Evolutionary conservation across 2,329 filamentous ascomycete species (phyloP).

Genomic region (Clonostachys sp.): DNA sequence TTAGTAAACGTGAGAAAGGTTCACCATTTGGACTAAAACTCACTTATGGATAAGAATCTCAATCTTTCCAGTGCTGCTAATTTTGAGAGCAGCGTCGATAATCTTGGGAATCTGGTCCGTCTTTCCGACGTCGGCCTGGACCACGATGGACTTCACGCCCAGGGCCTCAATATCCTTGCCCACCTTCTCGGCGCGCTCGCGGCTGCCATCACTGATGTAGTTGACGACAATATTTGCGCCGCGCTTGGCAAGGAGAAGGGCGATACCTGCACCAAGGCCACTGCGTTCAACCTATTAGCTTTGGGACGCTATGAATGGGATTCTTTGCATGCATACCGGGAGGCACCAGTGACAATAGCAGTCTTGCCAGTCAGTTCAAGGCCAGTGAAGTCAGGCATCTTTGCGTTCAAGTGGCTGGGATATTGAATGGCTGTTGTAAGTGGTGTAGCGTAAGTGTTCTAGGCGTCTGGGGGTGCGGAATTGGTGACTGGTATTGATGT

Average conservation of each 20-base stretch:
- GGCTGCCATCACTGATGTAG: constrained; percentile 7
- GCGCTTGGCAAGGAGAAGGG: constrained; percentile 6
- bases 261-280: constrained; percentile 11
- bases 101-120: constrained; percentile 9
- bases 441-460: too few relatives aligned
- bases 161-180: constrained; percentile 6
- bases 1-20: background rate
- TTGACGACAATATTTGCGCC: constrained; percentile 13
- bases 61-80: constrained; percentile 12
- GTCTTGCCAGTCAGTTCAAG: constrained; percentile 6
- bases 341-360: constrained; percentile 12
- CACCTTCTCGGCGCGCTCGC: constrained; percentile 8
- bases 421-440: too few relatives aligned
- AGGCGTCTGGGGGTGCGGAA: too few relatives aligned
- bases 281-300: constrained; percentile 1
- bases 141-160: constrained; percentile 6
- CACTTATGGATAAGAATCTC: constrained; percentile 15
- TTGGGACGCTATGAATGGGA: background rate
- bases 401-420: background rate
- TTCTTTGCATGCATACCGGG: constrained; percentile 1
- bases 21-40: background rate
- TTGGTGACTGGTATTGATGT: too few relatives aligned
- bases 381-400: background rate
- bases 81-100: constrained; percentile 8
- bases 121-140: constrained; percentile 10